phyloP scores from a whole-genome alignment of 805 yeast genomes.

The Kuraishia capsulata region DNA sequence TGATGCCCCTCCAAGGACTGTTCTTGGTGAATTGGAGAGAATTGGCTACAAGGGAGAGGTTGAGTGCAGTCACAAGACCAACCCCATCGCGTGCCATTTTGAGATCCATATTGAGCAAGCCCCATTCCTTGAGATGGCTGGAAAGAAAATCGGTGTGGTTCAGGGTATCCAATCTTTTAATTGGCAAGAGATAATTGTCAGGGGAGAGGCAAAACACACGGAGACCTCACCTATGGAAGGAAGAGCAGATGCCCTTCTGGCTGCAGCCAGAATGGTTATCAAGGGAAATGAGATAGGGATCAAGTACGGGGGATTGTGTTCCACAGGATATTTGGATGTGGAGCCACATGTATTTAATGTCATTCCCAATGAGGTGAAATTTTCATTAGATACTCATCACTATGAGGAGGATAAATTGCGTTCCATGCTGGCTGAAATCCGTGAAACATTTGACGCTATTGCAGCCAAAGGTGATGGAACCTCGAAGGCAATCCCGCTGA shows the following conservation, averaged over 20 bases:
- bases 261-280: constrained; percentile 48
- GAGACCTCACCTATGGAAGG: constrained; percentile 62
- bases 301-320: constrained; percentile 40
- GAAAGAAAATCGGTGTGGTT: constrained; percentile 54
- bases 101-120: constrained; percentile 76
- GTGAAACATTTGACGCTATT: constrained; percentile 19
- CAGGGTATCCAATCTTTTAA: constrained; percentile 56
- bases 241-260: constrained; percentile 53
- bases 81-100: constrained; percentile 60
- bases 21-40: constrained; percentile 42
- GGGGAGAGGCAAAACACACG: constrained; percentile 61
- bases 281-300: constrained; percentile 47
- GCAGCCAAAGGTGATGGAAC: constrained; percentile 24
- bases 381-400: constrained; percentile 55
- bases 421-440: constrained; percentile 26
- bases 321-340: constrained; percentile 49
- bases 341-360: constrained; percentile 60
- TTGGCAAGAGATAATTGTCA: constrained; percentile 48
- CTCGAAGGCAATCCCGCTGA: constrained; percentile 18
- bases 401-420: constrained; percentile 31
- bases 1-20: constrained; percentile 39
- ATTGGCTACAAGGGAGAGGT: constrained; percentile 54
- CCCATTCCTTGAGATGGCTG: constrained; percentile 50
- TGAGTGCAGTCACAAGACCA: constrained; percentile 35
- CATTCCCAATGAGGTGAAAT: constrained; percentile 51